Evolutionary conservation across 306 rosid species (phyloP), one percentile per base, ranked within the genome.

Genomic region (Parietaria judaica): DNA sequence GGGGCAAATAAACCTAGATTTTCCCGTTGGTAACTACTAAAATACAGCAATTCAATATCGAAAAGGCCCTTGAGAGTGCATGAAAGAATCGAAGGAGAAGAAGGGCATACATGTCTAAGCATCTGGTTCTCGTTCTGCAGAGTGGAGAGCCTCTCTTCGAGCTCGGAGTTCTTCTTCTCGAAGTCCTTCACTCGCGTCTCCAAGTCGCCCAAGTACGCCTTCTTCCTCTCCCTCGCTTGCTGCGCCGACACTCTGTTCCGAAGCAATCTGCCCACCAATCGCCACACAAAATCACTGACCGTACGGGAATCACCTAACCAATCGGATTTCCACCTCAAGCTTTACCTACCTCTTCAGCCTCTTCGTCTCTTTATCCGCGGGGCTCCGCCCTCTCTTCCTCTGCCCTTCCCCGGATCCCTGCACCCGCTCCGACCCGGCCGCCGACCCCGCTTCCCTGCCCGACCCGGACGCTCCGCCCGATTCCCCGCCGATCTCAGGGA

Each of bases 201-300:
- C 88, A 92, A 79, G 47, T 88, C 99, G 63, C 8, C 76, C 80
- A 92, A 72, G 70, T 92, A 88, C 3, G 86, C 96, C 79, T 92
- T 92, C 76, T 88, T 92, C 71, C 94, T 88, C 75, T 92, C 99
- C 80, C 99, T 86, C 64, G 99, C 99, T 77, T 84, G 99, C 66
- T 92, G 99, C 55, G 99, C 96, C 23, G 99, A 92, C 61, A 92
- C 99, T 81, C 96, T 79, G 66, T 92, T 92, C 83, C 99, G 86
- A 62, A 92, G 74, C 67, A 92, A 71, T 80, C 99, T 92, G 12
- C 35, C 50, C 43, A 59, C 64, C 57, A 10, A 8, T 23, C 31
- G 37, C 61, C 51, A 66, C 74, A n/a, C 54, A 74, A 73, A 76
- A 58, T 49, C 43, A 78, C 55, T 43, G 13, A 55, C 48, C 17